Conservation (phyloP, 768 basidiomycete genomes). For the Obba rivulosa region DNA sequence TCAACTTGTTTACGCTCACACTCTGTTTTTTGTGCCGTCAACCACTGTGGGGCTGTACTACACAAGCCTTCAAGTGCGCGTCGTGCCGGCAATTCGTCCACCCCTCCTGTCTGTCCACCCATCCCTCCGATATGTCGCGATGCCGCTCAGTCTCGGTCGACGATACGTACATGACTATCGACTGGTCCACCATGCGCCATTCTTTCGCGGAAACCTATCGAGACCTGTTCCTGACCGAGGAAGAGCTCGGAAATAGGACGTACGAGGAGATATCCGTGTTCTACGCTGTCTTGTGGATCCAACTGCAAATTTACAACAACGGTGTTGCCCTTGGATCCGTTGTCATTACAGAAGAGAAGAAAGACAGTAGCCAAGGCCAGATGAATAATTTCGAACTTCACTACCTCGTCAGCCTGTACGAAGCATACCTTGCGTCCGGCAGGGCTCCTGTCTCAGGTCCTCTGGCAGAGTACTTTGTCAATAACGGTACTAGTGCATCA, state of each 20-base stretch:
- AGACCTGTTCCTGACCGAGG: constrained; percentile 35
- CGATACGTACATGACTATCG: constrained; percentile 44
- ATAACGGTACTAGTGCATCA: constrained; percentile 36
- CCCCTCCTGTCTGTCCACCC: constrained; percentile 35
- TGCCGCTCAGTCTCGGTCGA: constrained; percentile 39
- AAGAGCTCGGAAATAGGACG: constrained; percentile 41
- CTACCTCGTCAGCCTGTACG: constrained; percentile 42
- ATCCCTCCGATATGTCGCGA: constrained; percentile 24
- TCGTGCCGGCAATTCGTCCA: constrained; percentile 62
- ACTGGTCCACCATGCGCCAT: constrained; percentile 45
- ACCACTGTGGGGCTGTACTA: constrained; percentile 68
- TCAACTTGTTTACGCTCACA: constrained; percentile 71
- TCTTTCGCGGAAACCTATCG: constrained; percentile 53
- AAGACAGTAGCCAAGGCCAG: constrained; percentile 11
- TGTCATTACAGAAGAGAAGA: constrained; percentile 35
- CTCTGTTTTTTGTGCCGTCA: constrained; percentile 61
- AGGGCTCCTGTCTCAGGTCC: constrained; percentile 37
- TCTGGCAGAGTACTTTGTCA: constrained; percentile 49
- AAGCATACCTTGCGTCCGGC: constrained; percentile 41
- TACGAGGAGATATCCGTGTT: constrained; percentile 70
- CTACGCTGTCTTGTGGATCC: constrained; percentile 56
- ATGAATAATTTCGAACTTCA: constrained; percentile 61
- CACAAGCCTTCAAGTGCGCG: constrained; percentile 61
- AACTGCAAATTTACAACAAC: constrained; percentile 60
- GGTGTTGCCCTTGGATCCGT: constrained; percentile 65